These are phyloP conservation scores for Endocarpon pusillum DNA, from an alignment of 495 filamentous ascomycete species.

Conservation along the genomic window DNA sequence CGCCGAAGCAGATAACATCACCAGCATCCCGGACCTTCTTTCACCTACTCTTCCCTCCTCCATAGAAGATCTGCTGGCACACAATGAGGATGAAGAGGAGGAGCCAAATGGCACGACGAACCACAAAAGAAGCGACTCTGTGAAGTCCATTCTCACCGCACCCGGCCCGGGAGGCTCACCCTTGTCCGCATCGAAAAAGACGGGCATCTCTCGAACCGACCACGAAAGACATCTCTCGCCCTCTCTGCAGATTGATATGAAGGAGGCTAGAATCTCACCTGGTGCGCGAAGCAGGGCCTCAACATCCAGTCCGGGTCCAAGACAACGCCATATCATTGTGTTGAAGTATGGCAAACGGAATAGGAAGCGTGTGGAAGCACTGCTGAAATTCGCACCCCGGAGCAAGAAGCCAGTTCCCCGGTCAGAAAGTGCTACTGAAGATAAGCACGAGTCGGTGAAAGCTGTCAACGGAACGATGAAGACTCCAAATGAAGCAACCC, in stretches of 20 bases:
- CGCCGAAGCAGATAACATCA: no score
- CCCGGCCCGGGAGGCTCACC: no score
- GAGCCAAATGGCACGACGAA: no score
- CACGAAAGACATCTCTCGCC: no score
- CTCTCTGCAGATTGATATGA: no score
- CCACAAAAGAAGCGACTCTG: no score
- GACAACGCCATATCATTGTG: neutral
- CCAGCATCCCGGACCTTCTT: slow-evolving; percentile 21
- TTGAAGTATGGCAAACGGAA: neutral
- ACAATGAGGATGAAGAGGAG: slow-evolving; percentile 16
- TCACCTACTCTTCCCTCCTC: slow-evolving; percentile 32
- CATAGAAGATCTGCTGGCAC: slow-evolving; percentile 30
- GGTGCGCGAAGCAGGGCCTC: no score
- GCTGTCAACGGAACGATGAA: neutral
- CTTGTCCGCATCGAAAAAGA: no score
- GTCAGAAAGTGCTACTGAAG: neutral
- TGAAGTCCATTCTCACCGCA: no score
- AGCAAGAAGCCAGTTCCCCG: neutral
- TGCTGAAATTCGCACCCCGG: neutral
- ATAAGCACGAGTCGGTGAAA: neutral
- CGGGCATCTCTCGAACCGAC: no score
- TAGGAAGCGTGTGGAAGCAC: neutral
- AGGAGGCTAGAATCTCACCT: no score
- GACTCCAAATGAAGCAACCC: neutral
- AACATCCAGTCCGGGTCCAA: no score